A percentile compares a stretch with the other conserved stretches of the same genome.
These are phyloP conservation scores for Irpex lacteus DNA, from an alignment of 1,284 basidiomycete genomes.

Conservation along the genomic window DNA sequence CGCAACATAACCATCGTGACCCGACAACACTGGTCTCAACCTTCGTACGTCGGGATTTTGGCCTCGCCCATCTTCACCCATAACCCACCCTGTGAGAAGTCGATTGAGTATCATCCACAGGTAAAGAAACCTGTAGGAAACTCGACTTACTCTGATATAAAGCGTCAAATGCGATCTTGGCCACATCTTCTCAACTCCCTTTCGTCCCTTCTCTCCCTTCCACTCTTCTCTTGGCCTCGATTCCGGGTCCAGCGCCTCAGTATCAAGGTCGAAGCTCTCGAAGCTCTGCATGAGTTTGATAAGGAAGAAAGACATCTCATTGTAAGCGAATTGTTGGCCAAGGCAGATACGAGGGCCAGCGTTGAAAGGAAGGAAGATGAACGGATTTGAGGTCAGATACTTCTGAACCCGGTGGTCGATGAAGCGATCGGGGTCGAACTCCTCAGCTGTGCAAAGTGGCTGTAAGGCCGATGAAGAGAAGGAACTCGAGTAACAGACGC, in stretches of 20 bases:
- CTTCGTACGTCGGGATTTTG: background rate
- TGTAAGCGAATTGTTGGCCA: conserved; percentile 53
- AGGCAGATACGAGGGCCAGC: conserved; percentile 57
- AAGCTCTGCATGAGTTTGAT: conserved; percentile 39
- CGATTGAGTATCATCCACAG: background rate
- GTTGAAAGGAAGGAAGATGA: conserved; percentile 62
- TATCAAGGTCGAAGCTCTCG: conserved; percentile 28
- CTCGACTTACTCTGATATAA: conserved; percentile 34
- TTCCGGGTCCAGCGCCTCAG: conserved; percentile 28
- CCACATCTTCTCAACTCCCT: conserved; percentile 34
- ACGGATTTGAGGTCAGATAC: conserved; percentile 53
- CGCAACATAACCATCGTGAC: no score
- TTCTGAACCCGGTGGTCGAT: conserved; percentile 48
- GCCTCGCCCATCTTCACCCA: conserved; percentile 28
- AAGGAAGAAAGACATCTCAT: conserved; percentile 41
- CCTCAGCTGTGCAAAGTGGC: conserved; percentile 32
- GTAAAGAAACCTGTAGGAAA: background rate
- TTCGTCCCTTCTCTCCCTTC: conserved; percentile 30
- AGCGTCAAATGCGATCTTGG: conserved; percentile 38
- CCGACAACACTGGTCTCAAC: background rate
- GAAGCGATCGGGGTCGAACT: conserved; percentile 62
- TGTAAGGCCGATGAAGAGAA: background rate
- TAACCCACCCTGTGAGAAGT: conserved; percentile 21
- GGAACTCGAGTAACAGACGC: background rate
- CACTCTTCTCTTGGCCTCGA: conserved; percentile 32